Base-by-base conservation (phyloP, 805 yeast genomes). In the Myxozyma melibiosi region DNA sequence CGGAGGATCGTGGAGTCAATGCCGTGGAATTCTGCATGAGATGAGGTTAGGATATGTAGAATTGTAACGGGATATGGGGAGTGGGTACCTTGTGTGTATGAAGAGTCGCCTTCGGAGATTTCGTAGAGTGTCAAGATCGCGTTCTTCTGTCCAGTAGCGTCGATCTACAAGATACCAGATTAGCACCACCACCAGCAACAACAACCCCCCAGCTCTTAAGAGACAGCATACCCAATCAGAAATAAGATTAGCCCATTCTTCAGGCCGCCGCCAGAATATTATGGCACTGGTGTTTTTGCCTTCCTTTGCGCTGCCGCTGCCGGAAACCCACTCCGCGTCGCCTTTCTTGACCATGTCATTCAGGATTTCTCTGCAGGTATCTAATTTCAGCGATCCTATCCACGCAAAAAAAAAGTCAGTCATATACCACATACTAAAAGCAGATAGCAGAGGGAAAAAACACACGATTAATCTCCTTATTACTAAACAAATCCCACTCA, bases 81-180 rank as follows among this genome's bases (percentile, higher is more conserved):
- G 14, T 16, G 42, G 35, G 4, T 38, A 57, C 65, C 61, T 66
- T 84, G 82, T 4, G 78, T 75, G 1, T 69, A 56, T 1, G 82
- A 80, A 51, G 80, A 71, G 43, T 86, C 92, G 51, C 88, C 85
- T 55, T 82, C 80, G 0, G 85, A 76, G 35, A 92, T 70, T 71
- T 92, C 98, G 70, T 88, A 90, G 14, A 90, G 71, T 0, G 98
- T 92, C 50, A 92, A 73, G 1, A 92, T 85, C 0, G 85, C 76
- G 4, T 88, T 88, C 52, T 79, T 74, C 67, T 90, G 96, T 0
- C 96, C 96, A 0, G 92, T 81, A 20, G 76, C 74, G 52, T 87
- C 91, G n/a, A 83, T 58, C 64, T 54, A 33, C 58, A 66, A 58
- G 28, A 4, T 45, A n/a, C n/a, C 20, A 27, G 3, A 24, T 31